Base-by-base conservation (phyloP, 2,329 filamentous ascomycete species). In the Neocucurbitaria cava region DNA sequence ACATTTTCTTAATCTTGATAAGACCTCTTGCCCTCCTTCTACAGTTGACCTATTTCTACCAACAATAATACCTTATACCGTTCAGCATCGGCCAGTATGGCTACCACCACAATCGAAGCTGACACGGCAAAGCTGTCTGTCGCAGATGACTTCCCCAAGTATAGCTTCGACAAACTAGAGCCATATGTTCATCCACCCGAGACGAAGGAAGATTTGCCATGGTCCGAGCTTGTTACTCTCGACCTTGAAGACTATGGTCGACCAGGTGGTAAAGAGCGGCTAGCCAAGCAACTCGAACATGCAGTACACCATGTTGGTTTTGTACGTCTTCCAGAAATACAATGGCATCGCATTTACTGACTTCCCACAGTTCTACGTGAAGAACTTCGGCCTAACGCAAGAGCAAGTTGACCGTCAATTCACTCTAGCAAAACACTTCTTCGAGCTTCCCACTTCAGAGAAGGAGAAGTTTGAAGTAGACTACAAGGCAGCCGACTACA, bases 371-470 rank as follows among this genome's bases (percentile, higher is more conserved):
- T 88, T 88, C 74, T 87, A 87, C 56, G 81, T 88, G 18, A 83
- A 82, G 54, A 86, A 73, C 71, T 87, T 84, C 56, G 85, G 85
- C 28, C 77, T 88, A n/a, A 76, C 73, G 0, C 84, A 87, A 66
- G 84, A 86, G 42, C 77, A 86, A 65, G 79, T 88, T 1, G 81
- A 88, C 59, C 76, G 78, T 5, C 85, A 88, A 58, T 88, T 87
- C 57, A 83, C 85, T 11, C 79, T 88, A 2, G 85, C 82, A 1
- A 83, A 84, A 52, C 77, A 83, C 31, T 81, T 88, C 57, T 87
- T 87, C 63, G 68, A 80, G 4, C 75, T 88, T 0, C 78, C 85
- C 0, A 75, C 79, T 0, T 81, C 85, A 9, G 85, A 88, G 64
- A 88, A 87, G 63, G 77, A 83, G 46, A 84, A 84, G 59, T 86